Evolutionary conservation across 441 rosid species (phyloP).

Genomic region (Melastoma candidum): DNA sequence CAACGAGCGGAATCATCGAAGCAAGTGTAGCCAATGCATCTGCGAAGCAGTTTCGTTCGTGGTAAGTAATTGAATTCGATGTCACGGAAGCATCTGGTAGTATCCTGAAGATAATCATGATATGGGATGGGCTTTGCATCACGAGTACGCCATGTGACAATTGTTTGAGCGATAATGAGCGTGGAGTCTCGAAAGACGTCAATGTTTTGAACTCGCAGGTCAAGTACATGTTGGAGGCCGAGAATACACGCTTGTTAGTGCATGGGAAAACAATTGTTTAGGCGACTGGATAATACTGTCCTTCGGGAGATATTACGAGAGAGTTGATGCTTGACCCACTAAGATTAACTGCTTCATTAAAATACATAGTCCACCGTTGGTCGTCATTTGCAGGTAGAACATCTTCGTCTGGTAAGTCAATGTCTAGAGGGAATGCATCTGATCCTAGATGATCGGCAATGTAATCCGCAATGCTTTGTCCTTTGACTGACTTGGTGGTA

Average conservation of each 20-base stretch:
- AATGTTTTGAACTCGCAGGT: neutral
- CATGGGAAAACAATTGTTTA: no score
- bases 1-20: no score
- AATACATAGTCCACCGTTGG: neutral
- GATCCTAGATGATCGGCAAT: neutral
- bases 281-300: no score
- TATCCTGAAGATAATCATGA: neutral
- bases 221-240: neutral
- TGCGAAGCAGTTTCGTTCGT: no score
- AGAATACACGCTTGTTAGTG: neutral
- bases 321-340: neutral
- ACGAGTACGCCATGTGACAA: neutral
- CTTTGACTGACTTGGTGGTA: neutral
- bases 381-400: neutral
- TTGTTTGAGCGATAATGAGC: neutral
- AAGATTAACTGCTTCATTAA: neutral
- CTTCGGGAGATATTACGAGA: no score
- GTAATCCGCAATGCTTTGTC: neutral
- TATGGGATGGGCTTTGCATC: neutral
- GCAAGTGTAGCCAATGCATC: no score
- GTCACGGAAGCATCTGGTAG: no score
- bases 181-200: neutral
- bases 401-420: no score
- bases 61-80: no score
- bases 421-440: no score